Evolutionary conservation across 2,329 filamentous ascomycete genomes (phyloP), one percentile per base, ranked within the genome.

Genomic region (Teratosphaeria gauchensis): DNA sequence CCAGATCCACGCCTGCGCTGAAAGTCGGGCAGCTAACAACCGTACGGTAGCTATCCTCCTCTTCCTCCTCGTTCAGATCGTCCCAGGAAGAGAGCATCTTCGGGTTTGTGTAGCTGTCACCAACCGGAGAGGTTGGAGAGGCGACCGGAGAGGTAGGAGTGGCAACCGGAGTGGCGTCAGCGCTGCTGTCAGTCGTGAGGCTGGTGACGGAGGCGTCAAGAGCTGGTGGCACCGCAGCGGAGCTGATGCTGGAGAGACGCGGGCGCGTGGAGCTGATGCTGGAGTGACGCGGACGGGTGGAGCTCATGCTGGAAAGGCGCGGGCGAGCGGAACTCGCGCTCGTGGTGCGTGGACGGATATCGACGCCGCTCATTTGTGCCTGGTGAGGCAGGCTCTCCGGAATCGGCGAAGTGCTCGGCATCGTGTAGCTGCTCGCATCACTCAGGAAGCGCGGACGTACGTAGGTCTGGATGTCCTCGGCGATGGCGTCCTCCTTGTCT

Each of bases 1-100:
- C 5, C 53, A 61, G 32, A n/a, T 56, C 61, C 28, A 58, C 14
- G 1, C 62, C 62, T 11, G 54, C 33, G 54, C 61, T 63, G 56
- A 58, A 57, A 4, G 57, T 64, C n/a, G 56, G 19, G 33, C 52
- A 58, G 57, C 55, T 62, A 19, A 60, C 56, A 12, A 19, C 33
- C 28, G 30, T 24, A 12, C 19, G 30, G 8, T 21, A 46, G 8
- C 55, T 53, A n/a, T 62, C 46, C 19, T 42, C 31, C 21, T 38
- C 28, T 21, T 53, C 52, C 19, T 53, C 28, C 52, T 12, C 7
- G 19, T 35, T 4, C 28, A 16, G 21, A 53, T 31, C 19, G 28
- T 53, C 52, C 52, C 28, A 53, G 24, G 52, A 54, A 16, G 19
- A 9, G 21, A 54, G 52, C 14, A 31, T 54, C 32, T 30, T 52